Conservation (phyloP, 2,329 filamentous ascomycete species). For the Colletotrichum sp. region DNA sequence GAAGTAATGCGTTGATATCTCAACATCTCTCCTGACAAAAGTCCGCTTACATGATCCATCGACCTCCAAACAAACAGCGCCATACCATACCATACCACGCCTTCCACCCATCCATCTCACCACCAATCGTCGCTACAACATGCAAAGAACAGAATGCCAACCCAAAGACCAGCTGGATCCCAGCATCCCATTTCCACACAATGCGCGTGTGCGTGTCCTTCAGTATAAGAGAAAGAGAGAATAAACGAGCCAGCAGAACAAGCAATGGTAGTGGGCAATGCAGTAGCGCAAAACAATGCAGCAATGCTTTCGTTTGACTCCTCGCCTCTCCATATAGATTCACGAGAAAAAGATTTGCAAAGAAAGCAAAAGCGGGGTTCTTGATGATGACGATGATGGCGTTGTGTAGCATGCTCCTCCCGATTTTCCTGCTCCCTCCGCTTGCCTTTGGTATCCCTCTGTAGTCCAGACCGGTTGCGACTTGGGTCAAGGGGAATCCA, state of each 20-base stretch:
- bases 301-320: neutral
- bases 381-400: neutral
- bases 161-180: constrained; percentile 13
- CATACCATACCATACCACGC: neutral
- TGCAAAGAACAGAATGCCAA: constrained; percentile 12
- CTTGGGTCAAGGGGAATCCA: neutral
- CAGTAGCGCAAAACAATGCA: neutral
- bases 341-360: neutral
- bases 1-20: neutral
- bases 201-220: neutral
- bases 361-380: neutral
- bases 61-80: neutral
- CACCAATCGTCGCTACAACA: neutral
- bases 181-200: neutral
- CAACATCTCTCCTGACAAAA: neutral
- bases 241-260: neutral
- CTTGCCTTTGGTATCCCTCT: neutral
- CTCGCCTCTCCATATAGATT: neutral
- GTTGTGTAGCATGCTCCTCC: neutral
- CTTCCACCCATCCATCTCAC: neutral
- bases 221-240: neutral
- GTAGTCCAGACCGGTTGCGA: neutral
- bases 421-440: neutral
- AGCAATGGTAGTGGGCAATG: neutral
- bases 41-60: neutral